Conservation (phyloP, 1,139 yeast genomes). For the Kurtzmaniella quercitrusa region DNA sequence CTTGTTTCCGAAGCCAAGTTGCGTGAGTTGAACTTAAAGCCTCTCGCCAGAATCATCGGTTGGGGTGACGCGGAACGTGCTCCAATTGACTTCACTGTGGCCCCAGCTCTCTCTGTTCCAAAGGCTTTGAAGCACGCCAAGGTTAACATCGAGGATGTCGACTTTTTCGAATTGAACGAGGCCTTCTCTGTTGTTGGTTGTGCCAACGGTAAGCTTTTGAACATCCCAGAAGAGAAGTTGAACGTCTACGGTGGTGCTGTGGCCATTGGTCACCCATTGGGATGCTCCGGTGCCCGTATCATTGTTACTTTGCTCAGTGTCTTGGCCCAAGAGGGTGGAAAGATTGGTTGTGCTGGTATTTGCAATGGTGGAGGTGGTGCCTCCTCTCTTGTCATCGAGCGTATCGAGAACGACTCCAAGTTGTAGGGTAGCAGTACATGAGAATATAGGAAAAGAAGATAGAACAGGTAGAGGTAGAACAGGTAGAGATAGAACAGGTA, state of each 20-base stretch:
- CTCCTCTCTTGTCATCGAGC: slow-evolving; percentile 39
- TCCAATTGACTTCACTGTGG: slow-evolving; percentile 91
- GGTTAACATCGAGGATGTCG: slow-evolving; percentile 53
- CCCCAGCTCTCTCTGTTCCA: slow-evolving; percentile 92
- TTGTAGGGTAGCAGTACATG: slow-evolving; percentile 11
- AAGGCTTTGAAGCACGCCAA: slow-evolving; percentile 90
- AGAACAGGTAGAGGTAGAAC: no score
- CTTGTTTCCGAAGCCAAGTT: slow-evolving; percentile 80
- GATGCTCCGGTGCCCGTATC: slow-evolving; percentile 96
- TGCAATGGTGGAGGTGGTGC: slow-evolving; percentile 99
- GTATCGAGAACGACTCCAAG: slow-evolving; percentile 25
- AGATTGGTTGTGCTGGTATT: slow-evolving; percentile 88
- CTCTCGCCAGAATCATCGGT: slow-evolving; percentile 81
- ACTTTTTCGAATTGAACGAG: slow-evolving; percentile 89
- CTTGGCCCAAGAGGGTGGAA: slow-evolving; percentile 78
- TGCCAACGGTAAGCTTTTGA: slow-evolving; percentile 77
- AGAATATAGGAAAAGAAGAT: no score
- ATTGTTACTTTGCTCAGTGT: slow-evolving; percentile 78
- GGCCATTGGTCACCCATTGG: slow-evolving; percentile 95
- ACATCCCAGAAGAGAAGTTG: slow-evolving; percentile 62
- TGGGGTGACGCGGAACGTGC: slow-evolving; percentile 99
- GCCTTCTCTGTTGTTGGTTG: slow-evolving; percentile 95
- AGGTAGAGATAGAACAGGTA: no score
- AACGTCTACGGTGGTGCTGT: slow-evolving; percentile 98
- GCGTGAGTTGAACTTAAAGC: slow-evolving; percentile 78